Evolutionary conservation across 75 land plant species (phyloP).

Genomic region (Pinus taeda): DNA sequence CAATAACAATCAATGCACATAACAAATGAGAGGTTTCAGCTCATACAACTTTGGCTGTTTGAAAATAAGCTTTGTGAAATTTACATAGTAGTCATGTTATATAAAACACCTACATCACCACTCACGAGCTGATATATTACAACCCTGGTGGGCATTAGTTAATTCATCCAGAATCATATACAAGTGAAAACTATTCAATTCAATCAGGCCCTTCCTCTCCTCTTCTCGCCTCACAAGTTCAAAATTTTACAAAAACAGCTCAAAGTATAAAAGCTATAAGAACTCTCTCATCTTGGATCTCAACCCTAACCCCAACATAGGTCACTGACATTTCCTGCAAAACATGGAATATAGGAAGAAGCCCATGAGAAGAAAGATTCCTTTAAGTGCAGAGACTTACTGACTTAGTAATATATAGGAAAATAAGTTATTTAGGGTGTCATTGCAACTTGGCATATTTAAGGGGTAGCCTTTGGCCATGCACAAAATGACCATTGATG

Average conservation of each 20-base stretch:
- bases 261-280: conserved; percentile 1
- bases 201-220: background rate
- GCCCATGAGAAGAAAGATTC: background rate
- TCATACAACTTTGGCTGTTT: too few species aligned
- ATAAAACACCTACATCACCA: background rate
- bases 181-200: conserved; percentile 4
- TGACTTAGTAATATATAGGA: background rate
- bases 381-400: background rate
- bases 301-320: background rate
- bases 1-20: too few species aligned
- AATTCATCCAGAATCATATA: conserved; percentile 1
- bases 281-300: background rate
- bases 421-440: background rate
- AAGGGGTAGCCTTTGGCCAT: conserved; percentile 5
- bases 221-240: conserved; percentile 6
- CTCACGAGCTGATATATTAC: conserved; percentile 1
- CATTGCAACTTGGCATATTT: conserved; percentile 11
- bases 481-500: conserved; percentile 11
- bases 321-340: conserved; percentile 3
- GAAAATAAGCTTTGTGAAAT: too few species aligned
- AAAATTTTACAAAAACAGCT: conserved; percentile 13
- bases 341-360: conserved; percentile 7
- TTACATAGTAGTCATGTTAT: too few species aligned
- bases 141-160: conserved; percentile 8
- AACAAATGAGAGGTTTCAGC: too few species aligned